Base-by-base conservation (phyloP, 1,139 yeast species). In the Candida freyschussii region DNA sequence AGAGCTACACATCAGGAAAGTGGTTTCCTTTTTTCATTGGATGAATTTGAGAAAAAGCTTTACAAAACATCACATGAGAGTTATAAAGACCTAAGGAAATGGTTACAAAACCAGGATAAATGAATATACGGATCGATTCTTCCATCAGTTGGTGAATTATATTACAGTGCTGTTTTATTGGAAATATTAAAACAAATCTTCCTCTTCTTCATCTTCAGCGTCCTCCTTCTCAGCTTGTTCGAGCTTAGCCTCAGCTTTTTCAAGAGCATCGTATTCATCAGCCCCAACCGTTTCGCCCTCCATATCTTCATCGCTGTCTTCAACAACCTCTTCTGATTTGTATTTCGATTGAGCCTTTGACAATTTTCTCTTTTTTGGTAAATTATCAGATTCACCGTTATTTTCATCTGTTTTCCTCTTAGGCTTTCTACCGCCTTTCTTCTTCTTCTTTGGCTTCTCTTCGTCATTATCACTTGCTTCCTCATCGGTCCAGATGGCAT, bases 1-100 rank as follows among this genome's bases (percentile, higher is more conserved):
- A 53, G 60, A 25, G 62, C 63, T 12, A 50, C 56, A 7, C 50
- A 44, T 19, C 63, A 57, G 32, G 54, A 52, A 15, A 43, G 59
- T 15, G 73, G 69, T 24, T 82, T 84, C 46, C 51, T 81, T 34
- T 63, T 71, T 42, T 75, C 78, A 11, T 62, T 86, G 44, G 96
- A 87, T 52, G 91, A 79, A 50, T 81, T 74, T 54, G 96, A 86
- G 50, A 74, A 72, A 53, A 59, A 57, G 28, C 53, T 85, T 34
- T 84, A 74, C 57, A 72, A 66, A 43, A 55, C 60, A 7, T 70
- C 86, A 3, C 75, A 80, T 39, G 79, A 72, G 31, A 69, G 82
- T 27, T 72, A 76, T 44, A 75, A 74, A 45, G 75, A 75, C 35
- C 65, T 79, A 64, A 72, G 78, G 48, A 65, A 60, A 31, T 85